Conservation (phyloP, 352 stramenopile species). For the Phytophthora chlamydospora region DNA sequence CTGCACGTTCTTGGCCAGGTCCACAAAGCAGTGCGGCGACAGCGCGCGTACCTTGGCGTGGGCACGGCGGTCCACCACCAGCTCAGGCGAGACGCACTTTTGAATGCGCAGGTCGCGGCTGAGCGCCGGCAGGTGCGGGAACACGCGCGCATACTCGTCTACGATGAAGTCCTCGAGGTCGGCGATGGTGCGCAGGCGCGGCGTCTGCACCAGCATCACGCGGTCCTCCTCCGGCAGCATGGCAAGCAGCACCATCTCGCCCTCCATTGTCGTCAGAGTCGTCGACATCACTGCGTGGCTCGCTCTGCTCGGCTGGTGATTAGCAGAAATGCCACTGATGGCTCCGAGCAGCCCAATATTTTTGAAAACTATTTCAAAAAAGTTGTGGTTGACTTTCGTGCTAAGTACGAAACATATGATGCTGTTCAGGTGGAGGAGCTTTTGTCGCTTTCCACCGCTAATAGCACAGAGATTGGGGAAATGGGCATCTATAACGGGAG, state of each 20-base stretch:
- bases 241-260: conserved; percentile 73
- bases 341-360: not conserved
- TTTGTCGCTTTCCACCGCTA: too few species aligned
- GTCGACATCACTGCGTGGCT: conserved; percentile 22
- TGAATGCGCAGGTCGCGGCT: conserved; percentile 65
- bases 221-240: conserved; percentile 72
- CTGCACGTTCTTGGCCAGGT: conserved; percentile 82
- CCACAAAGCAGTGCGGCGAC: conserved; percentile 62
- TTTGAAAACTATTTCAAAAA: too few species aligned
- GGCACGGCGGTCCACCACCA: conserved; percentile 58
- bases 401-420: too few species aligned
- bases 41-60: conserved; percentile 34
- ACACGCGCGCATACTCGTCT: conserved; percentile 67
- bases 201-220: conserved; percentile 71
- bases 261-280: conserved; percentile 34
- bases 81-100: conserved; percentile 65
- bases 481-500: too few species aligned
- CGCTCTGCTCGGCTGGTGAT: not conserved
- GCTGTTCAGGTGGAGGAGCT: too few species aligned
- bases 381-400: too few species aligned
- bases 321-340: not conserved
- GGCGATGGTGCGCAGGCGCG: conserved; percentile 47
- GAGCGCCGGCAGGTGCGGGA: conserved; percentile 54
- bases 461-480: too few species aligned
- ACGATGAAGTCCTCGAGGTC: conserved; percentile 71